Base-by-base conservation (phyloP, 331 rosid genomes). In the Pyrus hybrid region DNA sequence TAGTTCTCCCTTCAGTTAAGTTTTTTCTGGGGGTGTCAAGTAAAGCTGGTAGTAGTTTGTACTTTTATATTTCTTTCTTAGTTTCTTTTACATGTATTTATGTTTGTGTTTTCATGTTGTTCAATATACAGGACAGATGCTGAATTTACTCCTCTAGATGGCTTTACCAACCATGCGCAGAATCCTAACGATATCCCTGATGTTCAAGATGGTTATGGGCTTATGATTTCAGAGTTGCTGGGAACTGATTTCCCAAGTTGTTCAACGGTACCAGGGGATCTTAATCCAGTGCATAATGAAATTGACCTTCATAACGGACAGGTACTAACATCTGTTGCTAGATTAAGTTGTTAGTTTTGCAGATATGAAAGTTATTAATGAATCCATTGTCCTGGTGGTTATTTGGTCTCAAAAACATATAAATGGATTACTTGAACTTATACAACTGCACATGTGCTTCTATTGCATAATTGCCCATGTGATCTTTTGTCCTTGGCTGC, bases 191-290 rank as follows among this genome's bases (percentile, higher is more conserved):
- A 88, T 76, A 85, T 85, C 49, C 88, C 90, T 72, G 96, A 91
- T 83, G 90, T 77, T 79, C 98, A 89, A 83, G 97, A 93, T 79
- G 97, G 98, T 75, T 90, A 91, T 80, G 96, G 98, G 63, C 88
- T 93, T 67, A 89, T 93, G 96, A 86, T 93, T 81, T 93, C 98
- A 1, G 98, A 91, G 80, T 82, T 91, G 80, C 93, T 91, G 63
- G 98, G 76, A 75, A 60, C 86, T 66, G 98, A 93, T 79, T 91
- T 91, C 74, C 43, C 98, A 11, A 83, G 80, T 85, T 93, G 98
- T 77, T 85, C 94, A 56, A 80, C 98, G 1, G 97, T 91, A 62
- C 83, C 92, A 6, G 92, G 68, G 61, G 90, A 90, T 78, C 85
- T 91, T 49, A 86, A 82, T 77, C 78, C 97, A 72, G 84, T 93